Evolutionary conservation across 495 filamentous ascomycete genomes (phyloP).

Genomic region (Talaromyces thailandensis): DNA sequence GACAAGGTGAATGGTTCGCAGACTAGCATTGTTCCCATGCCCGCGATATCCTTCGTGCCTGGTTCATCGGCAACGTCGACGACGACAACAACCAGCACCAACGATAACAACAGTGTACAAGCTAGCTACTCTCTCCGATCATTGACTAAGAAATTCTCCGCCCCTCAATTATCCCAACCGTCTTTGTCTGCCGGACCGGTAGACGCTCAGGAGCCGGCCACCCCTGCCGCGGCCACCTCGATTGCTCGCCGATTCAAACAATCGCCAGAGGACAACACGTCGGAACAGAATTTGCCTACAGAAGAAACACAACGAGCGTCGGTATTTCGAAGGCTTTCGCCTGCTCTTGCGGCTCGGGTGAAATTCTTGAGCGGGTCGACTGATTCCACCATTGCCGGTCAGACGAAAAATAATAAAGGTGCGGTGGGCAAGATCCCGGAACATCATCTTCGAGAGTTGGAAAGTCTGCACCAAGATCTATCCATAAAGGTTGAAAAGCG

Average conservation of each 20-base stretch:
- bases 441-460: slow-evolving; percentile 60
- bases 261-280: neutral
- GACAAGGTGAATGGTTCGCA: neutral
- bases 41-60: slow-evolving; percentile 30
- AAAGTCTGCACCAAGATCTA: slow-evolving; percentile 49
- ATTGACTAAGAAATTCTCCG: slow-evolving; percentile 11
- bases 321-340: slow-evolving; percentile 44
- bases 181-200: neutral
- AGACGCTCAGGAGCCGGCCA: neutral
- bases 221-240: neutral
- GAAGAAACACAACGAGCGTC: slow-evolving; percentile 15
- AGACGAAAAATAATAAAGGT: slow-evolving; percentile 19
- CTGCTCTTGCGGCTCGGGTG: slow-evolving; percentile 68
- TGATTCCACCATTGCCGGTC: slow-evolving; percentile 29
- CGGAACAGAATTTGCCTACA: neutral
- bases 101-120: slow-evolving; percentile 16
- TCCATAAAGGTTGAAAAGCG: slow-evolving; percentile 48
- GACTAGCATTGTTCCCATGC: slow-evolving; percentile 27
- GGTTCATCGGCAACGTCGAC: slow-evolving; percentile 19
- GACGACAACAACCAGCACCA: slow-evolving; percentile 17
- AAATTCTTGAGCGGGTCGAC: slow-evolving; percentile 58
- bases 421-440: slow-evolving; percentile 65
- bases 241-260: neutral
- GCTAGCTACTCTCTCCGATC: slow-evolving; percentile 14
- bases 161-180: slow-evolving; percentile 8